Percentiles rank a stretch among this genome's conserved stretches.
Conservation (phyloP, 306 rosid genomes). For the Astragalus glycyphyllos region DNA sequence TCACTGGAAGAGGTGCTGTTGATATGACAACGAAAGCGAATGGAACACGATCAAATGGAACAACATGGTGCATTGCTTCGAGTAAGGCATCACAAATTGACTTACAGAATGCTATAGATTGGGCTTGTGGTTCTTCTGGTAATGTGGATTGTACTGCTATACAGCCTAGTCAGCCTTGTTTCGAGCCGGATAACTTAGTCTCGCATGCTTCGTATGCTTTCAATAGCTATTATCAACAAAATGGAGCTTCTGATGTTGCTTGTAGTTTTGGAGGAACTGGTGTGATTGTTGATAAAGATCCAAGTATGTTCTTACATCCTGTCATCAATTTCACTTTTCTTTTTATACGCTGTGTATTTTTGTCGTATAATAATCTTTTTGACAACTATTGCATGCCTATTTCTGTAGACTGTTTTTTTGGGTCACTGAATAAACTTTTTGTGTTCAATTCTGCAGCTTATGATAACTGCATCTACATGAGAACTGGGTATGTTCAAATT, state of each 20-base stretch:
- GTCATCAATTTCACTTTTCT: not conserved
- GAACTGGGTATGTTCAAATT: conserved; percentile 66
- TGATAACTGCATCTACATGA: conserved; percentile 79
- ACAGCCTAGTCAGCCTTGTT: conserved; percentile 98
- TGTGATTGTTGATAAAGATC: conserved; percentile 79
- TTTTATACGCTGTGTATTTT: not conserved
- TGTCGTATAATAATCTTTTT: not conserved
- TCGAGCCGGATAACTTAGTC: conserved; percentile 79
- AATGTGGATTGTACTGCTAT: conserved; percentile 91
- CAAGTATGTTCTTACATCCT: conserved; percentile 68
- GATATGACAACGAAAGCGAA: conserved; percentile 63
- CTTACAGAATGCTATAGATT: conserved; percentile 89
- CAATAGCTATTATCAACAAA: conserved; percentile 90
- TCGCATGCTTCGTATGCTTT: conserved; percentile 95
- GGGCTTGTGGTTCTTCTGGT: conserved; percentile 97
- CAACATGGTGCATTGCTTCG: conserved; percentile 95
- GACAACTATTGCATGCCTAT: not conserved
- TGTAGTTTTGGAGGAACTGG: conserved; percentile 95
- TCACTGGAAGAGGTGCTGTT: conserved; percentile 70
- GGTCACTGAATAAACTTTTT: conserved; percentile 28
- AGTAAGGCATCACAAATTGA: conserved; percentile 79
- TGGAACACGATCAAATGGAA: conserved; percentile 63
- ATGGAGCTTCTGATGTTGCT: conserved; percentile 91
- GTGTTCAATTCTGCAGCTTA: conserved; percentile 68
- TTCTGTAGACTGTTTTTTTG: not conserved